A percentile compares a stretch with the other conserved stretches of the same genome.
Conservation (phyloP, 768 basidiomycete species). For the Trametes coccinea region DNA sequence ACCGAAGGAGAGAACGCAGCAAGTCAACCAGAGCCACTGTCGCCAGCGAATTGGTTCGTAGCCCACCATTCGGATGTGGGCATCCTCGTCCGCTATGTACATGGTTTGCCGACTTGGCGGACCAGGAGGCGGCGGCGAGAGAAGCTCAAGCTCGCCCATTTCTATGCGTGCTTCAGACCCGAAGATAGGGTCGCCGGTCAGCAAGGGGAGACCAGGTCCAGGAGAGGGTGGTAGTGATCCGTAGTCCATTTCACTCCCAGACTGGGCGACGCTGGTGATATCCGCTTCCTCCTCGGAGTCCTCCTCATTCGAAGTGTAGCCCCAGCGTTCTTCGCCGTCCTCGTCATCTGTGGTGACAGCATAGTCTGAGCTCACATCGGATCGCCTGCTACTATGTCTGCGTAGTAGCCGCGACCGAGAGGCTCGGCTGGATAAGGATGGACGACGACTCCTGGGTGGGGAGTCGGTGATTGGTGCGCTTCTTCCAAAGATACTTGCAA, state of each 20-base stretch:
- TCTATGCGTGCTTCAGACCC: constrained; percentile 84
- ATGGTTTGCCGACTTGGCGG: constrained; percentile 86
- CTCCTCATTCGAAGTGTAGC: constrained; percentile 86
- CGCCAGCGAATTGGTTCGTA: constrained; percentile 70
- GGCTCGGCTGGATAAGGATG: constrained; percentile 60
- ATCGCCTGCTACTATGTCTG: constrained; percentile 50
- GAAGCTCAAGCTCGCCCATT: constrained; percentile 65
- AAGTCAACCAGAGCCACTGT: constrained; percentile 66
- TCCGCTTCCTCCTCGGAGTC: constrained; percentile 46
- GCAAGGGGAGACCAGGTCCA: constrained; percentile 59
- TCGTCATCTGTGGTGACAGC: constrained; percentile 51
- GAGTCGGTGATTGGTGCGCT: constrained; percentile 38
- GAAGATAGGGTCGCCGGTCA: constrained; percentile 76
- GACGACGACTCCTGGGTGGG: constrained; percentile 43
- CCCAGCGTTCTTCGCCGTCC: constrained; percentile 74
- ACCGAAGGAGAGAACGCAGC: constrained; percentile 70
- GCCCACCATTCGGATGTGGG: constrained; percentile 82
- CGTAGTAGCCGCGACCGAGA: constrained; percentile 47
- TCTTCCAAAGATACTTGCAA: constrained; percentile 68
- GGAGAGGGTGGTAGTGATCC: constrained; percentile 73
- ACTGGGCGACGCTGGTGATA: constrained; percentile 43
- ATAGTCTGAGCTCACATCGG: constrained; percentile 60
- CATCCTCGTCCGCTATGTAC: constrained; percentile 87
- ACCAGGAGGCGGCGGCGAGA: constrained; percentile 75
- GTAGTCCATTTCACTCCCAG: constrained; percentile 63